phyloP scores from a whole-genome alignment of 179 eudicot genomes.

The Silene noctiflora region DNA sequence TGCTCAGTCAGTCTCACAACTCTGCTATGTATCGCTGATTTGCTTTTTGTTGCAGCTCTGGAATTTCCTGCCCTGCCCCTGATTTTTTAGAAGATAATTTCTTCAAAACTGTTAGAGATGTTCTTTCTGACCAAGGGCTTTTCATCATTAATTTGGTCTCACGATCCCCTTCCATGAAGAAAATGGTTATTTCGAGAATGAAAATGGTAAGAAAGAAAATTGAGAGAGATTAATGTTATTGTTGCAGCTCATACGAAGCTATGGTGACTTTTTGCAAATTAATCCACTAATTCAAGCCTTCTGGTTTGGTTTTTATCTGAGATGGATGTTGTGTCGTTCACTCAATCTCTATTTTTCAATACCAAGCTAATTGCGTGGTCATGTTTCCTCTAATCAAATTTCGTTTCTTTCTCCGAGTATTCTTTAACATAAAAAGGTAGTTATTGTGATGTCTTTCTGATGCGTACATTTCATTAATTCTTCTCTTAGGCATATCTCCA shows the following conservation, averaged over 20 bases:
- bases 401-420: neutral
- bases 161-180: conserved; percentile 70
- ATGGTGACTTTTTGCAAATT: neutral
- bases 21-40: neutral
- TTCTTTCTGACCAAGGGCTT: conserved; percentile 79
- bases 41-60: conserved; percentile 56
- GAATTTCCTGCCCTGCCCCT: conserved; percentile 83
- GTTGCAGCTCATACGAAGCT: neutral
- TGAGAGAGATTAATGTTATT: conserved; percentile 12
- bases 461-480: neutral
- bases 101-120: conserved; percentile 47
- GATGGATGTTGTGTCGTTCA: neutral
- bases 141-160: conserved; percentile 85
- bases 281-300: neutral
- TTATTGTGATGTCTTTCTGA: neutral
- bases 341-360: neutral
- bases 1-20: conserved; percentile 2
- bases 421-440: too few species aligned
- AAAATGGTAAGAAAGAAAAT: conserved; percentile 52
- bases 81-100: conserved; percentile 82
- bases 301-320: too few species aligned
- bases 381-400: neutral
- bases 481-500: neutral
- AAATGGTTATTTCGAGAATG: conserved; percentile 63
- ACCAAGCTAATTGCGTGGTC: conserved; percentile 13